Evolutionary conservation across 2,329 filamentous ascomycete species (phyloP).

Genomic region (Phoma sp.): DNA sequence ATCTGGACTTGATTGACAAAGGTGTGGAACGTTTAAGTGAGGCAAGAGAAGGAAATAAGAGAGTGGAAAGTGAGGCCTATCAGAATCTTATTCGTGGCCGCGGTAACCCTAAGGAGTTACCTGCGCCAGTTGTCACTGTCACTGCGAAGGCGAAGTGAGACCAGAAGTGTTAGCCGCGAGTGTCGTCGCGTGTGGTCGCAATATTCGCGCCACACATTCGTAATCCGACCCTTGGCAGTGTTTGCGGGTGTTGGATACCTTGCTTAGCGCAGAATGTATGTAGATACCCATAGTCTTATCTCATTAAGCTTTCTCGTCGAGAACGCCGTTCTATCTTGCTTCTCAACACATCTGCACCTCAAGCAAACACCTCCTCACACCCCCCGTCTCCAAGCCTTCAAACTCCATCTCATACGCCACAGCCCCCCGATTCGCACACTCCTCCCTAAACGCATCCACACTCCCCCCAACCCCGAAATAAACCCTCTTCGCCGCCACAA

Average conservation of each 20-base stretch:
- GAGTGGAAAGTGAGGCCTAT: constrained; percentile 62
- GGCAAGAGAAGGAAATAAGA: constrained; percentile 65
- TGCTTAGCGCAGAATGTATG: background rate
- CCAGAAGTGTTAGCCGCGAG: too few species aligned
- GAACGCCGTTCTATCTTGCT: background rate
- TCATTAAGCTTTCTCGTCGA: background rate
- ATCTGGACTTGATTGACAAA: constrained; percentile 75
- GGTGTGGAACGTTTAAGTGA: constrained; percentile 74
- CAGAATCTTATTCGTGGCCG: constrained; percentile 23
- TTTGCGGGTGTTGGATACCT: background rate
- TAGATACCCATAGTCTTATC: constrained; percentile 3
- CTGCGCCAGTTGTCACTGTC: constrained; percentile 24
- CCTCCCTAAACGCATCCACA: constrained; percentile 71
- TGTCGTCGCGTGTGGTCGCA: too few species aligned
- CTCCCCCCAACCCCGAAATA: constrained; percentile 88
- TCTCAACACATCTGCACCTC: constrained; percentile 51
- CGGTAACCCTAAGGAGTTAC: constrained; percentile 19
- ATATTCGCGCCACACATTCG: too few species aligned
- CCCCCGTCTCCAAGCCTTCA: constrained; percentile 49
- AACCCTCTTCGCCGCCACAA: constrained; percentile 77
- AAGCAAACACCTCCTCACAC: constrained; percentile 55
- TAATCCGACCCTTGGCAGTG: too few species aligned
- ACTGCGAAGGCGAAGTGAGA: constrained; percentile 18
- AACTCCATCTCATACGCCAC: constrained; percentile 58
- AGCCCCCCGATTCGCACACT: constrained; percentile 49